These are phyloP conservation scores for Penicillium manginii DNA, from an alignment of 495 filamentous ascomycete species.

Conservation along the genomic window DNA sequence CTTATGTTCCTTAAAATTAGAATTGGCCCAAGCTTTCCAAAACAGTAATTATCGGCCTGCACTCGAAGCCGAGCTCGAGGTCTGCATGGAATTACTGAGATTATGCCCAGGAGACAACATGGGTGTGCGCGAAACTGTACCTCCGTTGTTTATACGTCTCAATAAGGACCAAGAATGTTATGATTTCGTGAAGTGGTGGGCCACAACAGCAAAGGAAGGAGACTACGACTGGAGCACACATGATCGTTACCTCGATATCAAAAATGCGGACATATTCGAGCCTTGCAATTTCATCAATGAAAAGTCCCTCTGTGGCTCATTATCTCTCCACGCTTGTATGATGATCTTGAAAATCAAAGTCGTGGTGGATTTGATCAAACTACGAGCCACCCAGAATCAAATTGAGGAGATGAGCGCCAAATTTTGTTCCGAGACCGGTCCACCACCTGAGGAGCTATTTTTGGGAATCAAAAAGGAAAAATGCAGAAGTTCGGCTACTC, in stretches of 20 bases:
- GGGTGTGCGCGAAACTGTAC: constrained; percentile 43
- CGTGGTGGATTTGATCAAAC: constrained; percentile 6
- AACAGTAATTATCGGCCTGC: constrained; percentile 36
- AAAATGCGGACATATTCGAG: constrained; percentile 33
- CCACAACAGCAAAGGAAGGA: constrained; percentile 15
- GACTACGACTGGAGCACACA: neutral
- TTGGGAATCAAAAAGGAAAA: too few species aligned
- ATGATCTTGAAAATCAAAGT: constrained; percentile 16
- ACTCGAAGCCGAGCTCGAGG: constrained; percentile 36
- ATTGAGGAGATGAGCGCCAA: neutral
- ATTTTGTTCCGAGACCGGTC: too few species aligned
- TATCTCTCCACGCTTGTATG: constrained; percentile 3
- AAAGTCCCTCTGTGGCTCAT: neutral
- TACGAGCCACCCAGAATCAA: neutral
- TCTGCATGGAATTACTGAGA: constrained; percentile 42
- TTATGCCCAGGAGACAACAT: constrained; percentile 51
- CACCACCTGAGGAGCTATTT: too few species aligned
- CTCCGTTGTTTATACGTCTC: constrained; percentile 49
- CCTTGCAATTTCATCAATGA: constrained; percentile 1
- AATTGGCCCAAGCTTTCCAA: constrained; percentile 31
- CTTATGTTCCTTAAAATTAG: constrained; percentile 19
- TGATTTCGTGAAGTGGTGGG: constrained; percentile 58
- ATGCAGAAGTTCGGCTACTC: too few species aligned
- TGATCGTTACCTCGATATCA: constrained; percentile 30
- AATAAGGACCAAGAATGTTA: constrained; percentile 58